Conservation (phyloP, 169 alveolate genomes). For the Eimeria tenella region DNA sequence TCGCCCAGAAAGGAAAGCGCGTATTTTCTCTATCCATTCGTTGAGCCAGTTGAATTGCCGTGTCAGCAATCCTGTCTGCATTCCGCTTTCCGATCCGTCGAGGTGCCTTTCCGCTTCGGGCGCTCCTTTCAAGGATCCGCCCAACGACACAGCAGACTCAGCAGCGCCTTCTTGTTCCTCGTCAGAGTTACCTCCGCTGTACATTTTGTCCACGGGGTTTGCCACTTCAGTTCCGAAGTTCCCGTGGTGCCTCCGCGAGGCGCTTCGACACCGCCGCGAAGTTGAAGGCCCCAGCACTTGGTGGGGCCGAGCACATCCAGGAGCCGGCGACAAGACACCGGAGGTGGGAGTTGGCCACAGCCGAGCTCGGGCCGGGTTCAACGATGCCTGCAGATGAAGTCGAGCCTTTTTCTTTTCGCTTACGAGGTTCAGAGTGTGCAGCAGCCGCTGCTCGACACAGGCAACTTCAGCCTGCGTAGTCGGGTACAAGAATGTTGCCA, state of each 20-base stretch:
- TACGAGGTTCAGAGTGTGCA: conserved; percentile 58
- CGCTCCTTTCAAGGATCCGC: neutral
- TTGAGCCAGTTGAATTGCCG: neutral
- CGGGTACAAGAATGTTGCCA: conserved; percentile 68
- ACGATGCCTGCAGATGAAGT: conserved; percentile 52
- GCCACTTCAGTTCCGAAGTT: neutral
- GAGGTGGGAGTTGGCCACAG: conserved; percentile 70
- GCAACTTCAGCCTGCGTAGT: conserved; percentile 60
- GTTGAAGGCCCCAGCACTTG: neutral
- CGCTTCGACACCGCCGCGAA: neutral
- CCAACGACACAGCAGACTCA: neutral
- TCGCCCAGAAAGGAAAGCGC: neutral
- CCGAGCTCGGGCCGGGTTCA: conserved; percentile 53
- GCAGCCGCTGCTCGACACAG: conserved; percentile 70
- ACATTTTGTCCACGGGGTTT: neutral
- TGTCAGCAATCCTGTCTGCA: neutral
- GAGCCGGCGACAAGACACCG: conserved; percentile 30
- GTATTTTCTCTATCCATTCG: neutral
- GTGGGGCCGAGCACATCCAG: neutral
- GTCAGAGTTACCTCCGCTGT: neutral
- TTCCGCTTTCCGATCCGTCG: neutral
- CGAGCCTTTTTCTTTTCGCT: conserved; percentile 67
- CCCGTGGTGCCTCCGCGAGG: conserved; percentile 14
- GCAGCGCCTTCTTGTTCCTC: neutral
- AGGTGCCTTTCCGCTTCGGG: neutral